Percentiles rank a stretch among this genome's conserved stretches.
phyloP scores from a whole-genome alignment of 306 rosid genomes.

The Dryas drummondii region DNA sequence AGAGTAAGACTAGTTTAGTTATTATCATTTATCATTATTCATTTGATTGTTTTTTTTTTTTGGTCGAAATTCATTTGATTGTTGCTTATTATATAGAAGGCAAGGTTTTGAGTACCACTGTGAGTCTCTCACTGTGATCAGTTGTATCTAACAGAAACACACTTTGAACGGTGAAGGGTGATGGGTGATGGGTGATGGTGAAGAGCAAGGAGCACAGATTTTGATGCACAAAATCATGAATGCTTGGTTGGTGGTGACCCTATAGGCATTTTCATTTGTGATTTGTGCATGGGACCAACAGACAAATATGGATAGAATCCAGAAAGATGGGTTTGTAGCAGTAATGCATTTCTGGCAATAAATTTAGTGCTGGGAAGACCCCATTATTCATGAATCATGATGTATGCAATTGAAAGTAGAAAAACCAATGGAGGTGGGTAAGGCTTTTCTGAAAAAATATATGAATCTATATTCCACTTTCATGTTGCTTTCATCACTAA shows the following conservation, averaged over 20 bases:
- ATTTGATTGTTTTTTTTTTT: no score
- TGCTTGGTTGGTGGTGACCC: conserved; percentile 21
- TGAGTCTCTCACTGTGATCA: no score
- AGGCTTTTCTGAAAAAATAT: conserved; percentile 23
- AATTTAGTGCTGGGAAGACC: conserved; percentile 30
- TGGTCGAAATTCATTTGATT: no score
- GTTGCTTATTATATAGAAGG: no score
- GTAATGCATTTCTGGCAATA: conserved; percentile 14
- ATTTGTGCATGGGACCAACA: conserved; percentile 23
- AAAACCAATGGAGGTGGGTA: conserved; percentile 10
- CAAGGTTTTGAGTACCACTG: no score
- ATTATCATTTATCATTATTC: no score
- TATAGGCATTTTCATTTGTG: conserved; percentile 15
- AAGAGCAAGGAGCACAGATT: conserved; percentile 16
- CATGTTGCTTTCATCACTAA: conserved; percentile 16
- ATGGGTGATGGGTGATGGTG: conserved; percentile 12
- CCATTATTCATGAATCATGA: conserved; percentile 20
- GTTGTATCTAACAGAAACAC: no score
- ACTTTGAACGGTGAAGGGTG: conserved; percentile 3
- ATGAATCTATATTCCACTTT: conserved; percentile 22
- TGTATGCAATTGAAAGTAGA: conserved; percentile 26
- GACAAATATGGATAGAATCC: conserved; percentile 25
- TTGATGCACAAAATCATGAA: conserved; percentile 27
- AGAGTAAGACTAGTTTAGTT: no score
- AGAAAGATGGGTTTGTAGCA: conserved; percentile 25